These are phyloP conservation scores for Sugiyamaella xylanicola DNA, from an alignment of 1,139 yeast genomes.

Conservation along the genomic window DNA sequence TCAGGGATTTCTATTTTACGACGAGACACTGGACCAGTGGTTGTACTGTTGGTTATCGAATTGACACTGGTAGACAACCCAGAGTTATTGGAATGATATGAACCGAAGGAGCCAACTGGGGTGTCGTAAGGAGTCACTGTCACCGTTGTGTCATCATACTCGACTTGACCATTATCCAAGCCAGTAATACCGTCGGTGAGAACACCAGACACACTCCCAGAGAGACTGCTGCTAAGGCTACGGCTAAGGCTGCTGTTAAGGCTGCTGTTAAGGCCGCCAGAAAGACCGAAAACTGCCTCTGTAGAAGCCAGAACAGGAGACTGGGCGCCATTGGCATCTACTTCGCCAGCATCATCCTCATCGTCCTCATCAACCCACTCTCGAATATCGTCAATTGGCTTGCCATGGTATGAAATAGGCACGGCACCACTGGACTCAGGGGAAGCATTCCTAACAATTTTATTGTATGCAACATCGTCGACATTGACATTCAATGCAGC, in stretches of 20 bases:
- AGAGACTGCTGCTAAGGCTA: no score
- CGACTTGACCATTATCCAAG: not conserved
- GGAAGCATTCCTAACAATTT: not conserved
- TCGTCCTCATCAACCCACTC: conserved; percentile 13
- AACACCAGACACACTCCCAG: no score
- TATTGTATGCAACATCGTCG: no score
- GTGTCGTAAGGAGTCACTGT: not conserved
- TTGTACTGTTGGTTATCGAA: conserved; percentile 2
- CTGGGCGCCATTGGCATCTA: conserved; percentile 11
- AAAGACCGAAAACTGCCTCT: not conserved
- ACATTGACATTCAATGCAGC: conserved; percentile 10
- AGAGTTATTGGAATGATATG: not conserved
- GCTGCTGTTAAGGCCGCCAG: no score
- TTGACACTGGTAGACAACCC: not conserved
- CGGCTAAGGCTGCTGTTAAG: no score
- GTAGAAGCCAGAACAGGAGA: conserved; percentile 3
- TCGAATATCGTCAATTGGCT: conserved; percentile 5
- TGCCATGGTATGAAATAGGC: conserved; percentile 8
- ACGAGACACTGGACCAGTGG: conserved; percentile 8
- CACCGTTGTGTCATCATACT: not conserved
- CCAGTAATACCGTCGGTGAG: conserved; percentile 1
- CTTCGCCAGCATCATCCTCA: conserved; percentile 18
- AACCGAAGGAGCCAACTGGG: conserved; percentile 6
- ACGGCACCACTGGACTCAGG: conserved; percentile 5
- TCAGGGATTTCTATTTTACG: conserved; percentile 19